Percentiles rank a stretch among this genome's conserved stretches.
Conservation (phyloP, 2,329 filamentous ascomycete genomes). For the Diaporthe humulicola region DNA sequence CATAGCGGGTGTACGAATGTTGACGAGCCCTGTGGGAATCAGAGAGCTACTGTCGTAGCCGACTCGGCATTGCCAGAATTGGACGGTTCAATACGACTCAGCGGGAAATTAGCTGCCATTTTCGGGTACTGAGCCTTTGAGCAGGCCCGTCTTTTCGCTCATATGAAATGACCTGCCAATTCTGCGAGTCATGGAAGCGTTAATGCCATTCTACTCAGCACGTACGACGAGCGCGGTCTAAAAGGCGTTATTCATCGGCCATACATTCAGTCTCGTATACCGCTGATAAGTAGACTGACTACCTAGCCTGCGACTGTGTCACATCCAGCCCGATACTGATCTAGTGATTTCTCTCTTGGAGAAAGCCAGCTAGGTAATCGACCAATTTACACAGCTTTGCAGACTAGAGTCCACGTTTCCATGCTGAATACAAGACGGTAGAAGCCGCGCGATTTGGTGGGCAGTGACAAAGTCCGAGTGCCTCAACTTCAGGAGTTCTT, state of each 20-base stretch:
- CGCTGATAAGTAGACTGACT: background rate
- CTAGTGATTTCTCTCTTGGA: background rate
- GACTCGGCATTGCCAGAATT: conserved; percentile 4
- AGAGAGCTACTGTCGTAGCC: background rate
- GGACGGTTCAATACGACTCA: background rate
- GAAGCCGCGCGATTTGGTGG: no score
- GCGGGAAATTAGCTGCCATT: conserved; percentile 8
- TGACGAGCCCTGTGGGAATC: background rate
- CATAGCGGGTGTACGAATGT: background rate
- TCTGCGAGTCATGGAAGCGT: background rate
- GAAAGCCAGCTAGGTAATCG: background rate
- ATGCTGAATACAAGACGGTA: no score
- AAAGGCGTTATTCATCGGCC: background rate
- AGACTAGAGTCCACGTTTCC: background rate
- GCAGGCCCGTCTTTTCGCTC: background rate
- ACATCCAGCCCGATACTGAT: background rate
- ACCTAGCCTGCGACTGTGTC: background rate
- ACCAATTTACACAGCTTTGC: background rate
- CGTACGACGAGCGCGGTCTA: background rate
- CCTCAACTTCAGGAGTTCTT: background rate
- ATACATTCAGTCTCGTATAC: background rate
- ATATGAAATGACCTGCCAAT: background rate
- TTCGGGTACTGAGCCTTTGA: background rate
- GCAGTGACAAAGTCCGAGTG: no score
- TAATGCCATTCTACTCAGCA: background rate